Conservation (phyloP, 148 eudicot genomes). For the Chenopodium suecicum region DNA sequence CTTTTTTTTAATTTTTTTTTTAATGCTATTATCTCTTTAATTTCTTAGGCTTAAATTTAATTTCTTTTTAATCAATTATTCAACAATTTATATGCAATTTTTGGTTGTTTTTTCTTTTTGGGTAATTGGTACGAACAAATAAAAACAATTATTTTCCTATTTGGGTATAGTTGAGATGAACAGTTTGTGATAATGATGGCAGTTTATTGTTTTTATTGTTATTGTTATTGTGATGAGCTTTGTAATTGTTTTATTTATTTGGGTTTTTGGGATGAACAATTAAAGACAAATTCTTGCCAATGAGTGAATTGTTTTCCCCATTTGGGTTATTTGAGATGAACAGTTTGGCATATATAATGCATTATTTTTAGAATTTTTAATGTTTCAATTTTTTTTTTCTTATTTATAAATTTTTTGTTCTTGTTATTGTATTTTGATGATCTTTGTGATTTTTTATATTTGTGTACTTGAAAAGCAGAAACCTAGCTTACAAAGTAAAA, state of each 20-base stretch:
- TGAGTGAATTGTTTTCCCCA: no score
- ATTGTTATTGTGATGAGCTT: no score
- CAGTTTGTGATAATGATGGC: no score
- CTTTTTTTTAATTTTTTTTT: background rate
- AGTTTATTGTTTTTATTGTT: no score
- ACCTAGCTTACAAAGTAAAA: conserved; percentile 28
- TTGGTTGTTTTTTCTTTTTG: background rate
- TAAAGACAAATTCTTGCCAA: no score
- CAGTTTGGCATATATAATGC: no score
- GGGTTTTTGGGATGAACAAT: no score
- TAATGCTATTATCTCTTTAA: background rate
- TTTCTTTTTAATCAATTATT: background rate
- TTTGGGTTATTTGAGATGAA: no score
- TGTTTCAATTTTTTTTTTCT: background rate
- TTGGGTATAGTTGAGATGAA: no score
- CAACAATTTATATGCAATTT: background rate
- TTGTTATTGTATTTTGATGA: background rate
- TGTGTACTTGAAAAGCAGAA: conserved; percentile 34
- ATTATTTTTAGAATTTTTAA: background rate
- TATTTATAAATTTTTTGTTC: background rate
- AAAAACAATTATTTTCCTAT: no score
- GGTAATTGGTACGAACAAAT: no score
- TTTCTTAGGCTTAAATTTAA: background rate
- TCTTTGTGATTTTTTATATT: background rate
- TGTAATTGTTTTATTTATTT: no score